Base-by-base conservation (phyloP, 2,329 filamentous ascomycete genomes). In the Myotisia sp. region DNA sequence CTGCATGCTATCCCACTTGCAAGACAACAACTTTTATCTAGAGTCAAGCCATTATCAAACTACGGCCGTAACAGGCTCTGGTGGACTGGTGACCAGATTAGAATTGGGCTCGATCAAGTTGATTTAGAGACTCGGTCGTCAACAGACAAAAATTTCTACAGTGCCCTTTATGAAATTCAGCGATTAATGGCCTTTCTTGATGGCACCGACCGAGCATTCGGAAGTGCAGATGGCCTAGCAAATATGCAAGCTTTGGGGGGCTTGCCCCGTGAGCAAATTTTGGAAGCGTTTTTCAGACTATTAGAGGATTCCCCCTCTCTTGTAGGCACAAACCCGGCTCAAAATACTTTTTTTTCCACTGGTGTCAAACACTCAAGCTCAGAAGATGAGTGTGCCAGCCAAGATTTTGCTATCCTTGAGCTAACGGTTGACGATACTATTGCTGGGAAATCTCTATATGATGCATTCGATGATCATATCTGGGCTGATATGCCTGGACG, bases 151-250 rank as follows among this genome's bases (percentile, higher is more conserved):
- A n/a, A n/a, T n/a, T n/a, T n/a, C n/a, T n/a, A 62, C 26, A 60
- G 67, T 27, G 53, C 74, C 12, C 50, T 76, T 6, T 55, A 66
- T 30, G 74, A 77, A 50, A 57, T 64, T 22, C 74, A 78, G 48
- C 63, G 74, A 8, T 46, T 77, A 29, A 70, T 76, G 60, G 71
- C 72, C 3, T 73, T 76, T 36, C 50, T 77, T 30, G 70, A 74
- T 44, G 53, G 51, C 3, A 72, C 71, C 3, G 54, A 67, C 27
- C 64, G 74, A 37, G 64, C 69, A 2, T 77, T 76, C 48, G 72
- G 67, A 3, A 74, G 68, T 41, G 56, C 60, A 4, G 67, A 69
- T 42, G 58, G 60, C 1, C 53, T 77, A 26, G 52, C 59, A 17
- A 20, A 44, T 8, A 12, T 26, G 7, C 5, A 17, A 5, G 7